Conservation (phyloP, 2,329 filamentous ascomycete species). For the Colletotrichum chlorophyti region DNA sequence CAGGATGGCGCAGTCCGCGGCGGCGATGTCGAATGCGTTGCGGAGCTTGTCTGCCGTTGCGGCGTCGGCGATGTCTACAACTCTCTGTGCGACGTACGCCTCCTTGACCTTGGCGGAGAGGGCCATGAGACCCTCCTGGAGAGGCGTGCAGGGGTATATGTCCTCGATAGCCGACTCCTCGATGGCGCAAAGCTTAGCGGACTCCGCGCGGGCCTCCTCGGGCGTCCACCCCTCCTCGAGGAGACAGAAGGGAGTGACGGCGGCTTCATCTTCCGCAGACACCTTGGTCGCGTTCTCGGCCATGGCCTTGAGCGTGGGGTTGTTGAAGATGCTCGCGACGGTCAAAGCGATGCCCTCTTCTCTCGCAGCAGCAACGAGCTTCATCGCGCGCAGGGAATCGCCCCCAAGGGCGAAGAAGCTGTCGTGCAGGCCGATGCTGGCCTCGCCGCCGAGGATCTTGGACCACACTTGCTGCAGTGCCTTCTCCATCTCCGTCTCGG, state of each 20-base stretch:
- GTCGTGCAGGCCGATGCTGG: conserved; percentile 43
- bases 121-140: conserved; percentile 62
- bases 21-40: conserved; percentile 49
- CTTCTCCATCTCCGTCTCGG: conserved; percentile 45
- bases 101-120: conserved; percentile 57
- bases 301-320: conserved; percentile 52
- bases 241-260: conserved; percentile 45
- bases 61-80: conserved; percentile 47
- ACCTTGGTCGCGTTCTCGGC: conserved; percentile 41
- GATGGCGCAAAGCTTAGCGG: conserved; percentile 48
- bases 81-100: conserved; percentile 59
- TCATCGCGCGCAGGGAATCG: conserved; percentile 61
- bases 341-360: conserved; percentile 46
- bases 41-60: conserved; percentile 46
- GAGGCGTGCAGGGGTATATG: conserved; percentile 59
- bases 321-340: conserved; percentile 53
- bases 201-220: conserved; percentile 43
- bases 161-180: conserved; percentile 49
- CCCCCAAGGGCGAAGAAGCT: conserved; percentile 57
- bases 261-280: conserved; percentile 26
- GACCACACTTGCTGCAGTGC: conserved; percentile 45
- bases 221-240: conserved; percentile 42
- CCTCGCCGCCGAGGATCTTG: conserved; percentile 43
- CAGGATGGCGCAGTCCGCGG: conserved; percentile 48
- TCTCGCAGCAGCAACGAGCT: conserved; percentile 51